Evolutionary conservation across 208 protist genomes (phyloP).

Genomic region (Tetramitus jugosus): DNA sequence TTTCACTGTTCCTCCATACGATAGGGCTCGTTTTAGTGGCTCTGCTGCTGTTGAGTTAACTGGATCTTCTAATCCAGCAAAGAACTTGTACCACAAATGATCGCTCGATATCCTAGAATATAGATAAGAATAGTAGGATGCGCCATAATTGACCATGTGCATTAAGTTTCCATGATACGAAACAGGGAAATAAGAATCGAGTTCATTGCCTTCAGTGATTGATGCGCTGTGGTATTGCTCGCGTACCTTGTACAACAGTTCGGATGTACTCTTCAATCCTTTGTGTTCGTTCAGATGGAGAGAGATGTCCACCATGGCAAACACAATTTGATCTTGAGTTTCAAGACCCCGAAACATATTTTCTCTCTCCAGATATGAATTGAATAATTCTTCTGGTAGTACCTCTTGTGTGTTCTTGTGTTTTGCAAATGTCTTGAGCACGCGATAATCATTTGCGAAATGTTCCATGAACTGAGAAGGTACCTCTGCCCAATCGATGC

Average conservation of each 20-base stretch:
- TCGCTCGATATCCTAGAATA: constrained; percentile 56
- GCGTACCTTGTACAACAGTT: constrained; percentile 58
- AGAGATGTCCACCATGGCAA: constrained; percentile 68
- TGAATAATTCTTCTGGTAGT: constrained; percentile 71
- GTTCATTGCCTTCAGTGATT: not conserved
- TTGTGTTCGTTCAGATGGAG: constrained; percentile 51
- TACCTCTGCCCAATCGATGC: constrained; percentile 83
- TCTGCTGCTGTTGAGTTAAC: constrained; percentile 62
- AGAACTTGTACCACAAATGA: constrained; percentile 64
- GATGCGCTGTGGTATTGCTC: constrained; percentile 48
- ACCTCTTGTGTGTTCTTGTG: constrained; percentile 69
- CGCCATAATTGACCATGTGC: constrained; percentile 75
- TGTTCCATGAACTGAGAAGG: constrained; percentile 84
- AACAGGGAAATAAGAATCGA: too few relatives aligned
- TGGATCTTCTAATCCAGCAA: constrained; percentile 61
- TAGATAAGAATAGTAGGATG: constrained; percentile 77
- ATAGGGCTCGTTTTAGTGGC: constrained; percentile 71
- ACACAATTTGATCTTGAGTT: constrained; percentile 68
- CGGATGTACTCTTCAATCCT: constrained; percentile 69
- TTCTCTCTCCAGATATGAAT: constrained; percentile 64
- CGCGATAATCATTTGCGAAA: constrained; percentile 73
- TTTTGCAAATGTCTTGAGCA: constrained; percentile 71
- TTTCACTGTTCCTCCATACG: constrained; percentile 66
- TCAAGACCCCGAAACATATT: constrained; percentile 73
- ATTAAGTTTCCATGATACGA: constrained; percentile 62